Percentiles rank a stretch among this genome's conserved stretches.
Evolutionary conservation across 1,284 basidiomycete species (phyloP).

Genomic region (Ganoderma sinense): DNA sequence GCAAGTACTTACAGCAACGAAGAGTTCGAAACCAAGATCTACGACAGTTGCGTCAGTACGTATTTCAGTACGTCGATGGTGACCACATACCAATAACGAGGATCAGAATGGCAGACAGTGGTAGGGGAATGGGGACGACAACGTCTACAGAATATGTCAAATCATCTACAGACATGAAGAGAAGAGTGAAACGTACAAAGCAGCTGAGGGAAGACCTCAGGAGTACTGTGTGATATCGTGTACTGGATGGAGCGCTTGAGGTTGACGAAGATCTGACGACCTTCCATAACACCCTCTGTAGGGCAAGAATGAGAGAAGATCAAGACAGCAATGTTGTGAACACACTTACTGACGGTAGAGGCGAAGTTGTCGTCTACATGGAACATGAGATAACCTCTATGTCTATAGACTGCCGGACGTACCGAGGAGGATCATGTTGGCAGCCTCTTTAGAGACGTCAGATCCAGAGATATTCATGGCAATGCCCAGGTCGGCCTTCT

Average conservation of each 20-base stretch:
- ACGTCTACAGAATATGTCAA: constrained; percentile 52
- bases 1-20: constrained; percentile 58
- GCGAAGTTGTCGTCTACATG: constrained; percentile 70
- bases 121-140: constrained; percentile 71
- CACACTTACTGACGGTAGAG: constrained; percentile 69
- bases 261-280: constrained; percentile 74
- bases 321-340: not conserved
- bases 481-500: constrained; percentile 77
- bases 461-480: constrained; percentile 80
- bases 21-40: constrained; percentile 77
- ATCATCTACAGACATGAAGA: not conserved
- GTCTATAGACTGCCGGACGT: constrained; percentile 18
- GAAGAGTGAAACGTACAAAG: constrained; percentile 52
- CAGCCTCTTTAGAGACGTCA: constrained; percentile 77
- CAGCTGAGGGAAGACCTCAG: constrained; percentile 72
- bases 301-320: not conserved
- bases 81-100: constrained; percentile 64
- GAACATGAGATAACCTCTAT: constrained; percentile 5
- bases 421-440: constrained; percentile 77
- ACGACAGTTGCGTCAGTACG: not conserved
- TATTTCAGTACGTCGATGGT: not conserved
- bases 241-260: constrained; percentile 77
- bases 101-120: constrained; percentile 72
- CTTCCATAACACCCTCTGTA: constrained; percentile 70
- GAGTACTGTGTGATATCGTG: constrained; percentile 72